Base-by-base conservation (phyloP, 1,284 basidiomycete species). In the Moesziomyces sp. region DNA sequence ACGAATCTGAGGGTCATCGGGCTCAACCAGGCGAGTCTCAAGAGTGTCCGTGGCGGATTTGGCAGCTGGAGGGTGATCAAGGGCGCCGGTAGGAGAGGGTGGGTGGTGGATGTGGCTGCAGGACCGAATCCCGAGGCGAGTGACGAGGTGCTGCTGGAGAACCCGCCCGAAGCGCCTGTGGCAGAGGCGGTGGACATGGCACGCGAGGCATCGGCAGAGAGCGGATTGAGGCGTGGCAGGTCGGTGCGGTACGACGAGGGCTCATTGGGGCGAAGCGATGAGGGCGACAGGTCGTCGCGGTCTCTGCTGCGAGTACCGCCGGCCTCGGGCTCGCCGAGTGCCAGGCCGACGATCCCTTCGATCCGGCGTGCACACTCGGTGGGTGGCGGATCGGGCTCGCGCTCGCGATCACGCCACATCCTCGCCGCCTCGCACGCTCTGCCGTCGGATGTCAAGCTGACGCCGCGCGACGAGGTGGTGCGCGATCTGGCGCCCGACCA, bases 21-120 rank as follows among this genome's bases (percentile, higher is more conserved):
- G 85, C 86, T 98, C 19, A 90, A 91, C 26, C 88, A 89, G n/a
- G 87, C 89, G 4, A 88, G 93, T 73, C 88, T 98, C 7, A 87
- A 88, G 50, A 88, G 88, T 9, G 87, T 95, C 0, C 90, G 91
- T 9, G 88, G 88, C 1, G 94, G 94, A 5, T 91, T 90, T 0
- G 90, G 90, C 3, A 86, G 90, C 1, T 99, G 96, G 96, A 89
- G 91, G 62, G 91, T 93, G 62, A 88, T 98, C 42, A 88, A 89
- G 74, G 94, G 93, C 79, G 95, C 97, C 81, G 96, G 96, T 3
- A 91, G 94, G 0, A 86, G 96, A 45, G 95, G 94, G 2, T 99
- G 96, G 94, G 97, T 95, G 79, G 93, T 96, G 58, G 93, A 97
- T 83, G 89, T 90, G 0, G 91, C 92, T 16, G 91, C 90, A 52